Evolutionary conservation across 139 green algal genomes (phyloP), one percentile per base, ranked within the genome.

Genomic region (Chara braunii): DNA sequence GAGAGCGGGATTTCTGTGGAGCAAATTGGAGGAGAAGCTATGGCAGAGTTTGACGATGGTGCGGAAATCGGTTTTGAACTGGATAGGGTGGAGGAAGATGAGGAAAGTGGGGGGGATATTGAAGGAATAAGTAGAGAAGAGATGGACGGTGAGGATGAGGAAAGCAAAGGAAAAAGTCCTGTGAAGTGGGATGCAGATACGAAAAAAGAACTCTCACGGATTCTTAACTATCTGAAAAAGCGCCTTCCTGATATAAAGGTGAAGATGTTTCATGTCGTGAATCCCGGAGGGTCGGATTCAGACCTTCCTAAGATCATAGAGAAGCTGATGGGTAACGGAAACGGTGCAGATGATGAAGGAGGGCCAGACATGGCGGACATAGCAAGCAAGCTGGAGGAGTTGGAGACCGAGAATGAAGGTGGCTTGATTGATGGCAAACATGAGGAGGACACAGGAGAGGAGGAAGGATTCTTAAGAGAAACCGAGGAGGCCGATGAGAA

Each of bases 211-310:
- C 11, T 51, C 24, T 7, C 9, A 9, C 23, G n/a, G 33, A n/a
- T 61, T 18, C 52, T 61, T 34, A 50, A n/a, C 52, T 50, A 51
- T 34, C 6, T 61, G 52, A n/a, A 51, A 9, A 34, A 61, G 5
- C 11, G 52, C 11, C 9, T 51, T 18, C n/a, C 9, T 34, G 52
- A 50, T 14, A 9, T 58, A 9, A 12, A 58, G 11, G 9, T 12
- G 11, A 26, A 61, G 11, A 34, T 5, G 33, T 7, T 61, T 5
- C 5, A 51, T 9, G 8, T 50, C 23, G 8, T 7, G 52, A 11
- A 28, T 14, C 6, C 8, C 24, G 52, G 44, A 34, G 52, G 14
- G 11, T 32, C 24, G 22, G 8, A 51, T 5, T 32, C 7, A 14
- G 11, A 51, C 8, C 11, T 50, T 5, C 11, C 52, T 34, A 51